Evolutionary conservation across 2,329 filamentous ascomycete species (phyloP), one percentile per base, ranked within the genome.

Genomic region (Beauveria varroae): DNA sequence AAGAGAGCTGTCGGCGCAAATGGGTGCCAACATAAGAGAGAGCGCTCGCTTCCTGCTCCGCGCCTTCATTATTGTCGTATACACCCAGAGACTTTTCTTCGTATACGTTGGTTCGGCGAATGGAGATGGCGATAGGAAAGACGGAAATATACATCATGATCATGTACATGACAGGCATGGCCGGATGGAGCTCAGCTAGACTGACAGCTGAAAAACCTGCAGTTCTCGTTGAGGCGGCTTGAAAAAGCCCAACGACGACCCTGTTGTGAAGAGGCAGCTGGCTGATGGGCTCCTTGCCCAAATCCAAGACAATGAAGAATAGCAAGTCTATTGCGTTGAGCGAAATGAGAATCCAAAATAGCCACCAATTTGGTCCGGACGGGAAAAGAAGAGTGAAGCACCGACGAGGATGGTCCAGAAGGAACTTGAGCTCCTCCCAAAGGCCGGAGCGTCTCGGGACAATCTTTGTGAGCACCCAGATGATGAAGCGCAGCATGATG

Each of bases 101-200:
- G 77, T 98, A 98, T 2, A 97, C 93, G 71, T 98, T 98, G 62
- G 93, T 97, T 65, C 90, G 83, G 58, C 93, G 91, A 68, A 98
- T 89, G 7, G 90, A 95, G 68, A 98, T 98, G 71, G 95, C 93
- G 67, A 98, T 96, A 5, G 93, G 93, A 68, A 96, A 96, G 63
- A 97, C 90, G 62, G 93, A 96, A 64, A 98, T 96, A 74, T 98
- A 98, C 95, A 98, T 98, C 95, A 98, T 98, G 74, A 98, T 87
- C 74, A 98, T 79, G 76, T 97, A 98, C 26, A 92, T 91, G 16
- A 96, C 91, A 69, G 96, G 93, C 62, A 97, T 91, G 3, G 90
- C 95, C 1, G 95, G 93, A 66, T 98, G 93, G 2, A 99, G 79
- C 0, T 83, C 76, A 1, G 89, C 79, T 44, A 98, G 77, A 70